Base-by-base conservation (phyloP, 768 basidiomycete genomes). In the Hypsizygus marmoreus region DNA sequence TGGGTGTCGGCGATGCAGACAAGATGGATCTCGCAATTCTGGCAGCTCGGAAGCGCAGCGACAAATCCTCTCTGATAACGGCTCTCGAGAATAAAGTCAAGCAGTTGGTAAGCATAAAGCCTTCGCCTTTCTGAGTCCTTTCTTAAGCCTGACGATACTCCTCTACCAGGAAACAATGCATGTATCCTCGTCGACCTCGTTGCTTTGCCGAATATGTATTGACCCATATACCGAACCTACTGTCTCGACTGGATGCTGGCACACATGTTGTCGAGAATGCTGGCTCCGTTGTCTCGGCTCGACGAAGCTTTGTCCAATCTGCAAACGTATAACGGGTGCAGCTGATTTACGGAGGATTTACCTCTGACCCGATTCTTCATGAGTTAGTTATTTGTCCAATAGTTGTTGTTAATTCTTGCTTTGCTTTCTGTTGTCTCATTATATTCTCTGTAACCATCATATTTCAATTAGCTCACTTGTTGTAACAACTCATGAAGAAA, bases 251-350 rank as follows among this genome's bases (percentile, higher is more conserved):
- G 88, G 88, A 6, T 92, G 89, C 62, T 92, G 90, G 90, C 89
- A 92, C 59, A 87, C 87, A 0, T 91, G 86, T 53, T 92, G 89
- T 59, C 73, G 81, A 33, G 81, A 81, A 56, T 92, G 89, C 63
- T 92, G 89, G 89, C 65, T 92, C 25, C 81, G 82, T n/a, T 91
- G 90, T 62, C 72, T 92, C 32, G 86, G 86, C 16, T 80, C 87
- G 9, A 91, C 88, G 6, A 88, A 84, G 58, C 74, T 91, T 12
- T 92, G 89, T 61, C 89, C 89, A 0, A 91, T 91, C 53, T 92
- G 89, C 72, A 90, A 91, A 65, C 79, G 90, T 39, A 92, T 92
- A 44, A 91, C 89, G 20, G 73, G 75, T 2, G 87, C 87, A 6
- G 70, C 74, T n/a, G 88, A 91, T 53, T 64, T 92, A 56, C 77